Evolutionary conservation across 1,284 basidiomycete genomes (phyloP).

Genomic region (Athelia sp.): DNA sequence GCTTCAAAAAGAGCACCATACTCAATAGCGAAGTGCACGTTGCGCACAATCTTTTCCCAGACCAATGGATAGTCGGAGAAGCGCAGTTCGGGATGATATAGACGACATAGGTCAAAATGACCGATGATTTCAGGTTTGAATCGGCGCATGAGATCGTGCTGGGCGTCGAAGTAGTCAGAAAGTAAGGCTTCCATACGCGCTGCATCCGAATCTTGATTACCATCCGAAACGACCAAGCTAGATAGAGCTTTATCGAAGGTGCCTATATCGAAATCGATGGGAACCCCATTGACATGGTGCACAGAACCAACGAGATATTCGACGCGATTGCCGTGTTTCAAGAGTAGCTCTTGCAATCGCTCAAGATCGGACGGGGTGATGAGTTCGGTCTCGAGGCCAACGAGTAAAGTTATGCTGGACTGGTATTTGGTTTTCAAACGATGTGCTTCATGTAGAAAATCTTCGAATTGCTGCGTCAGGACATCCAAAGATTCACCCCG

Average conservation of each 20-base stretch:
- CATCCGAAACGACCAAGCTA: slow-evolving; percentile 26
- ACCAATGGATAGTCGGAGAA: slow-evolving; percentile 53
- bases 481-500: slow-evolving; percentile 38
- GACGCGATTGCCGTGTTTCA: slow-evolving; percentile 44
- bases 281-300: slow-evolving; percentile 85
- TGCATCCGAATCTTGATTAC: slow-evolving; percentile 11
- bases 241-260: slow-evolving; percentile 64
- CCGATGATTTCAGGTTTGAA: slow-evolving; percentile 89
- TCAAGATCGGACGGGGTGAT: slow-evolving; percentile 70
- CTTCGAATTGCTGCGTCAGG: slow-evolving; percentile 57
- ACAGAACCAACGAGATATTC: slow-evolving; percentile 94
- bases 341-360: slow-evolving; percentile 46
- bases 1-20: slow-evolving; percentile 95
- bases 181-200: slow-evolving; percentile 46
- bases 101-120: slow-evolving; percentile 87
- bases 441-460: slow-evolving; percentile 74
- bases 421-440: slow-evolving; percentile 61
- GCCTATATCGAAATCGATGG: slow-evolving; percentile 87
- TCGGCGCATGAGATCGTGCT: slow-evolving; percentile 62
- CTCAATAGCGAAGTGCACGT: slow-evolving; percentile 66
- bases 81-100: slow-evolving; percentile 63
- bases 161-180: slow-evolving; percentile 77
- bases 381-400: slow-evolving; percentile 93
- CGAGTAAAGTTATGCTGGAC: slow-evolving; percentile 68
- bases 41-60: slow-evolving; percentile 69